phyloP scores from a whole-genome alignment of 305 asterid species.

The Euphrasia arctica region DNA sequence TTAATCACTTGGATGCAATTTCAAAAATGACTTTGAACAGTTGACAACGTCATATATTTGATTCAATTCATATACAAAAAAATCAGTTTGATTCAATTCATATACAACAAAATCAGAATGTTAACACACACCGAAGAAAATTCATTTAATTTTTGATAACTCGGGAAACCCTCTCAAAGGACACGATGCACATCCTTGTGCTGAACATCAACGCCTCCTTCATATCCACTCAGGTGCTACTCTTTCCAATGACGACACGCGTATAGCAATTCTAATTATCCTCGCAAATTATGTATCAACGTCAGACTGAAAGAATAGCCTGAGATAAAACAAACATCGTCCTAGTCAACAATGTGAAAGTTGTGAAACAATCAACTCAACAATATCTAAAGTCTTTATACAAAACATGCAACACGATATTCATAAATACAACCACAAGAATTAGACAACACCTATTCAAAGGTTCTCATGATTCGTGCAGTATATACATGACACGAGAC shows the following conservation, averaged over 20 bases:
- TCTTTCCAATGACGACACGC: slow-evolving; percentile 56
- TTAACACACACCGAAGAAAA: background rate
- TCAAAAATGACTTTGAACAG: too few species aligned
- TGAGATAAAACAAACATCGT: slow-evolving; percentile 24
- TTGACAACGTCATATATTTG: too few species aligned
- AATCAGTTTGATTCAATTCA: too few species aligned
- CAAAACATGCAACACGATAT: background rate
- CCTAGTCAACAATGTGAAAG: slow-evolving; percentile 5
- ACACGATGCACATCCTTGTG: slow-evolving; percentile 61
- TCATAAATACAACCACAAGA: too few species aligned
- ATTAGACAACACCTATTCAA: too few species aligned
- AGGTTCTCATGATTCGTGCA: too few species aligned
- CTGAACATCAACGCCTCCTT: slow-evolving; percentile 63
- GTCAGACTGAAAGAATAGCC: slow-evolving; percentile 82
- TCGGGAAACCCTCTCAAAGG: slow-evolving; percentile 62
- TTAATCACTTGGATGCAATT: too few species aligned
- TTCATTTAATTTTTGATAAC: slow-evolving; percentile 35
- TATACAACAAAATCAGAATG: background rate
- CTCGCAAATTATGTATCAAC: slow-evolving; percentile 47
- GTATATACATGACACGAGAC: too few species aligned
- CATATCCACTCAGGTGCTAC: slow-evolving; percentile 94
- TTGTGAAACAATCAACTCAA: slow-evolving; percentile 14
- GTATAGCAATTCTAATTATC: slow-evolving; percentile 64
- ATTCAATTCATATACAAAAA: too few species aligned
- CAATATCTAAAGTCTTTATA: background rate